Evolutionary conservation across 2,329 filamentous ascomycete species (phyloP), one percentile per base, ranked within the genome.

Genomic region (Nothophoma quercina): DNA sequence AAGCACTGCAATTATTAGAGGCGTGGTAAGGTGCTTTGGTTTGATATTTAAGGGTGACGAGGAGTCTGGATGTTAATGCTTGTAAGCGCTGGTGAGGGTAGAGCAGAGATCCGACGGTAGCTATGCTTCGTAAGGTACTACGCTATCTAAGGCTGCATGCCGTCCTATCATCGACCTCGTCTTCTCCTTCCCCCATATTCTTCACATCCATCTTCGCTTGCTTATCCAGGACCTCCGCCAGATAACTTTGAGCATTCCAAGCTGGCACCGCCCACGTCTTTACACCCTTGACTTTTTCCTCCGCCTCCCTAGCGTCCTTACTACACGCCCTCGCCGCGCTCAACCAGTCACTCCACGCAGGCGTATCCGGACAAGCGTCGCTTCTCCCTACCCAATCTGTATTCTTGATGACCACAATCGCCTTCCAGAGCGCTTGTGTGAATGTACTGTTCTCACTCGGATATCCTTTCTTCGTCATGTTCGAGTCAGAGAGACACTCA

Each of bases 351-450:
- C 61, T 56, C 78, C 78, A 80, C 3, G 74, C 73, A 5, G 45
- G 47, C 1, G 77, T 79, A 16, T 70, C 63, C 0, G 77, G 78
- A 5, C 75, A 76, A 5, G 76, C 73, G 8, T 71, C 67, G 18
- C 71, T 74, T 41, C 64, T 63, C 16, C 60, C 58, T 3, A 79
- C 73, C 79, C 79, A 82, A 2, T 70, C 66, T 0, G 64, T 76
- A 15, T 65, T 71, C 41, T 78, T 76, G 2, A 75, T 77, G n/a
- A 81, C 70, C 1, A 79, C 68, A 23, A 82, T 79, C 2, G 75
- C 75, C 56, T 77, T 79, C 76, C 77, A 81, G 0, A 82, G 67
- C 2, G 79, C 79, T 49, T 78, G 67, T 0, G 80, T 81, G 59
- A 79, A 81, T 1, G 65, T 26, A 7, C 7, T 26, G 25, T 26